phyloP scores from a whole-genome alignment of 2,329 filamentous ascomycete genomes.

The Remersonia thermophila region DNA sequence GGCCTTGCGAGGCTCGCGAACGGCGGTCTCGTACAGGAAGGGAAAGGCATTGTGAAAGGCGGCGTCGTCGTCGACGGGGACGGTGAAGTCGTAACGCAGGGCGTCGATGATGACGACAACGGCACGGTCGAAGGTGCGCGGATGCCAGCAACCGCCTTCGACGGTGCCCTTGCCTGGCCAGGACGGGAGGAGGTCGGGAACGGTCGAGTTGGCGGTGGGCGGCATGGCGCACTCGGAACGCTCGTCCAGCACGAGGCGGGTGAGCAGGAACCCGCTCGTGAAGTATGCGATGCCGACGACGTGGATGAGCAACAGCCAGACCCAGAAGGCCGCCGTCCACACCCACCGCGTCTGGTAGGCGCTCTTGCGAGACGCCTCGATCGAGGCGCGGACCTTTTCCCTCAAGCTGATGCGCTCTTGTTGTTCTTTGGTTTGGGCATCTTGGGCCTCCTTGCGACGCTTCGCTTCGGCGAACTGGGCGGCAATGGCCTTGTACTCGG shows the following conservation, averaged over 20 bases:
- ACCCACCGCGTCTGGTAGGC: slow-evolving; percentile 41
- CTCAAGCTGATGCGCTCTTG: slow-evolving; percentile 26
- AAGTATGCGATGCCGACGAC: slow-evolving; percentile 78
- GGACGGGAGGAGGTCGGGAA: slow-evolving; percentile 28
- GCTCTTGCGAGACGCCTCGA: slow-evolving; percentile 36
- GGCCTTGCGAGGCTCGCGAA: slow-evolving; percentile 63
- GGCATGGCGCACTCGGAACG: slow-evolving; percentile 58
- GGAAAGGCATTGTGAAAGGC: slow-evolving; percentile 80
- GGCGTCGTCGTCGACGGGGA: slow-evolving; percentile 53
- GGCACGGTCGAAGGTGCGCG: slow-evolving; percentile 83
- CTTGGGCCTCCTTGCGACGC: slow-evolving; percentile 33
- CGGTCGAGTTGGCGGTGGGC: slow-evolving; percentile 38
- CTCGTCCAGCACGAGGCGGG: slow-evolving; percentile 66
- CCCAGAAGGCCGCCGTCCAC: slow-evolving; percentile 56
- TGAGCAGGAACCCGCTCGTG: slow-evolving; percentile 87
- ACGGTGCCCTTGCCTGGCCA: slow-evolving; percentile 32
- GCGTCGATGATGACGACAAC: slow-evolving; percentile 87
- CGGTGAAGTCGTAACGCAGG: slow-evolving; percentile 89
- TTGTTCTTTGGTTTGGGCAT: slow-evolving; percentile 20
- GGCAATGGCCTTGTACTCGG: slow-evolving; percentile 41
- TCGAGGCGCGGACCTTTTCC: slow-evolving; percentile 32
- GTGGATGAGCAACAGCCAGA: slow-evolving; percentile 62
- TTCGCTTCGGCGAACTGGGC: slow-evolving; percentile 43
- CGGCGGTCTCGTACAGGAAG: slow-evolving; percentile 71
- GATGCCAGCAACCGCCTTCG: slow-evolving; percentile 81